Percentiles rank a stretch among this genome's conserved stretches.
These are phyloP conservation scores for Sporothrix humicola DNA, from an alignment of 2,329 filamentous ascomycete genomes.

Conservation along the genomic window DNA sequence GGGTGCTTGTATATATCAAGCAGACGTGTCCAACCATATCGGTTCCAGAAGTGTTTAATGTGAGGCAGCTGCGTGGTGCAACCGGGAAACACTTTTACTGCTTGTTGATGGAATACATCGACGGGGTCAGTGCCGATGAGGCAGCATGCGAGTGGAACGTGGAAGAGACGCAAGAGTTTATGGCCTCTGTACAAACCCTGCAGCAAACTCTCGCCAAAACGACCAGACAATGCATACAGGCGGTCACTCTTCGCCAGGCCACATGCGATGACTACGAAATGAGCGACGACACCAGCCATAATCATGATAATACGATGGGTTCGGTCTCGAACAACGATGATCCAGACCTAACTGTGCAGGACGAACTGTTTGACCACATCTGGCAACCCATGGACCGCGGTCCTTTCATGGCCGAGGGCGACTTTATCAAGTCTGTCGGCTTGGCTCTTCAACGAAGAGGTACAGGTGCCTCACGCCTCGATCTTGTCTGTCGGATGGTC, in stretches of 20 bases:
- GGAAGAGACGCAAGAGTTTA: slow-evolving; percentile 18
- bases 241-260: background rate
- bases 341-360: background rate
- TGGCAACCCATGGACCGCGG: slow-evolving; percentile 25
- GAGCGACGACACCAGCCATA: background rate
- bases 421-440: slow-evolving; percentile 10
- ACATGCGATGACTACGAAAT: background rate
- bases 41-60: slow-evolving; percentile 20
- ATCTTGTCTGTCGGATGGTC: slow-evolving; percentile 30
- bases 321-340: background rate
- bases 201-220: background rate
- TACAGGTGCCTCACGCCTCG: background rate
- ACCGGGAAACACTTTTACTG: background rate
- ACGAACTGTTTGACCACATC: slow-evolving; percentile 29
- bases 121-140: slow-evolving; percentile 29
- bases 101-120: slow-evolving; percentile 31
- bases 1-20: slow-evolving; percentile 11
- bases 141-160: slow-evolving; percentile 14
- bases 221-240: background rate
- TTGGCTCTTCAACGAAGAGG: slow-evolving; percentile 23
- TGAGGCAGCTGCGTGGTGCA: background rate
- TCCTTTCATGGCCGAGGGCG: slow-evolving; percentile 1
- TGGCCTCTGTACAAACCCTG: slow-evolving; percentile 4
- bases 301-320: background rate
- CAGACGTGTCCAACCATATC: slow-evolving; percentile 42